Percentiles rank a stretch among this genome's conserved stretches.
These are phyloP conservation scores for Symbiotaphrina buchneri DNA, from an alignment of 495 filamentous ascomycete genomes.

Conservation along the genomic window DNA sequence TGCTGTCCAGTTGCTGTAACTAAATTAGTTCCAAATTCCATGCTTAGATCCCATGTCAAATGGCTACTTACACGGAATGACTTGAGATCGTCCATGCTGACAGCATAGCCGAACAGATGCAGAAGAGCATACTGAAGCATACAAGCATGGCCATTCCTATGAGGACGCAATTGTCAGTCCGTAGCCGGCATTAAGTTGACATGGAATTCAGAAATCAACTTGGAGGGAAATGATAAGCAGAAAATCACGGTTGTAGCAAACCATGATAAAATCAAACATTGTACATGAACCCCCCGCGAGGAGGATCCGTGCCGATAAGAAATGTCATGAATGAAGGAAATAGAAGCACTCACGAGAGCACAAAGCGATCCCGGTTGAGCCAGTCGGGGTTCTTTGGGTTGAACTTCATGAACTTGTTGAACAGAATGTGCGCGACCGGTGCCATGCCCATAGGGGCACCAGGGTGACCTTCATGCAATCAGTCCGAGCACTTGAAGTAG, in stretches of 20 bases:
- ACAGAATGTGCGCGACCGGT: slow-evolving; percentile 90
- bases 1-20: slow-evolving; percentile 58
- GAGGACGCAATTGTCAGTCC: slow-evolving; percentile 1
- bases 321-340: not conserved
- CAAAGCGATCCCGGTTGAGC: slow-evolving; percentile 93
- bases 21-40: not conserved
- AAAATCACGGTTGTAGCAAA: not conserved
- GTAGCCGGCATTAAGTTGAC: too few relatives aligned
- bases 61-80: slow-evolving; percentile 58
- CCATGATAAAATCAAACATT: not conserved
- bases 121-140: slow-evolving; percentile 98
- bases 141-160: slow-evolving; percentile 92
- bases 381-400: slow-evolving; percentile 98
- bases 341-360: slow-evolving; percentile 69
- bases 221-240: not conserved
- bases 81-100: slow-evolving; percentile 83
- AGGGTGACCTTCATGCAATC: too few relatives aligned
- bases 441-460: slow-evolving; percentile 99
- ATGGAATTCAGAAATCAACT: too few relatives aligned
- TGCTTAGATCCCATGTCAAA: not conserved
- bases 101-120: slow-evolving; percentile 79
- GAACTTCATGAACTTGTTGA: slow-evolving; percentile 97
- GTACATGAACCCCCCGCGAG: not conserved
- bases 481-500: too few relatives aligned
- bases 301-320: slow-evolving; percentile 1